Conservation (phyloP, 1,139 yeast genomes). For the Zygosaccharomyces sapae region DNA sequence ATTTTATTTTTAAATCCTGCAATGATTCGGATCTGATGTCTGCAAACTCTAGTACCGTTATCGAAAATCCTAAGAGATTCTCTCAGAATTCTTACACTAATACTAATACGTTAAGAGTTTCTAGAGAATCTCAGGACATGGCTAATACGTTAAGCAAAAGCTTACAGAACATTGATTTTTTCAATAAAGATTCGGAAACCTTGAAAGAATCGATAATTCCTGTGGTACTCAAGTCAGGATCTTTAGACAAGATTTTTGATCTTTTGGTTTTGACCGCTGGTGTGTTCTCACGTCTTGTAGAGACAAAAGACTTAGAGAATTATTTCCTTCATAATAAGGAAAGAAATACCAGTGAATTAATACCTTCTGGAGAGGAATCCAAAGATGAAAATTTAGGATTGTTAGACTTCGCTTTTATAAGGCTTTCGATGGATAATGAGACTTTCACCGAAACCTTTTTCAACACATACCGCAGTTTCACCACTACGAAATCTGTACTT, state of each 20-base stretch:
- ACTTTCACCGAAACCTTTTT: constrained; percentile 59
- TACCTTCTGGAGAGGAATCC: constrained; percentile 8
- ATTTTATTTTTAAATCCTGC: constrained; percentile 53
- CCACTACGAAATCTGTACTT: constrained; percentile 49
- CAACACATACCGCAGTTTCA: constrained; percentile 60
- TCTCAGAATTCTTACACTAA: constrained; percentile 27
- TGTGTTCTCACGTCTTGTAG: constrained; percentile 49
- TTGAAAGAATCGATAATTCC: constrained; percentile 37
- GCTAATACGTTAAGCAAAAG: constrained; percentile 30
- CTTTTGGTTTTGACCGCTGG: constrained; percentile 58
- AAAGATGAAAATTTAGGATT: constrained; percentile 26
- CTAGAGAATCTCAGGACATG: constrained; percentile 28
- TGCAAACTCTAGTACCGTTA: constrained; percentile 45
- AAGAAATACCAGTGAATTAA: constrained; percentile 10
- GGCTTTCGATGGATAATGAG: constrained; percentile 54
- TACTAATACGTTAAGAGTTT: constrained; percentile 11
- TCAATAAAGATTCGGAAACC: constrained; percentile 31
- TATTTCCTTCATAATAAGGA: constrained; percentile 35
- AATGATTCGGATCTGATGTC: constrained; percentile 36
- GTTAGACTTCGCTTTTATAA: constrained; percentile 40
- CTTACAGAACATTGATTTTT: constrained; percentile 36
- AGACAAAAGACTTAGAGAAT: constrained; percentile 41
- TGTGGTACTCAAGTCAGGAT: constrained; percentile 57
- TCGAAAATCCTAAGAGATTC: constrained; percentile 45
- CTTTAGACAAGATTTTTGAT: constrained; percentile 57